A percentile compares a stretch with the other conserved stretches of the same genome.
phyloP scores from a whole-genome alignment of 371 early-diverging fungal genomes.

The Syncephalastrum sp. region DNA sequence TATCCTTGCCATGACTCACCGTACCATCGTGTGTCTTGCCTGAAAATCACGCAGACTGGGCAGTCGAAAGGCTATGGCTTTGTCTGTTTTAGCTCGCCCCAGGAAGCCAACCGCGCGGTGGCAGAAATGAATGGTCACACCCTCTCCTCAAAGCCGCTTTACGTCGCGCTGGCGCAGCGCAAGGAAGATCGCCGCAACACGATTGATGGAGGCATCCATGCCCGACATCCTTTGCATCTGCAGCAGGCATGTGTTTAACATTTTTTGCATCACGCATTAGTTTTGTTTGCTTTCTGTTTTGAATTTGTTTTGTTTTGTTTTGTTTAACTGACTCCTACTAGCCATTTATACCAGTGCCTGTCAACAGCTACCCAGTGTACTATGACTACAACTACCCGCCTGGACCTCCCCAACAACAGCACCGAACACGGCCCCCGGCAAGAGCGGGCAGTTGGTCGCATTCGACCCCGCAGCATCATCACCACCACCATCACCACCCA shows the following conservation, averaged over 20 bases:
- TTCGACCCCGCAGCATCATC: slow-evolving; percentile 2
- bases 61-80: slow-evolving; percentile 85
- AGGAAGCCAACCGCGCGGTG: slow-evolving; percentile 86
- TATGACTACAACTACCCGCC: slow-evolving; percentile 12
- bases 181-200: slow-evolving; percentile 91
- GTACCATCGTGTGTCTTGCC: too few relatives aligned
- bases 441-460: slow-evolving; percentile 1
- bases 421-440: slow-evolving; percentile 7
- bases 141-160: slow-evolving; percentile 88
- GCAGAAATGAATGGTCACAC: slow-evolving; percentile 87
- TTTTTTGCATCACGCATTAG: not conserved
- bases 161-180: slow-evolving; percentile 96
- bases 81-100: slow-evolving; percentile 85
- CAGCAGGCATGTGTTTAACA: slow-evolving; percentile 13
- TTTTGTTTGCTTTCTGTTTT: not conserved
- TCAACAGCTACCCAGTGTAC: slow-evolving; percentile 9
- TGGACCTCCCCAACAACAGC: slow-evolving; percentile 3
- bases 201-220: slow-evolving; percentile 74
- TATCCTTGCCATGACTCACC: too few relatives aligned
- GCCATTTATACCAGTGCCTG: slow-evolving; percentile 17
- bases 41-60: slow-evolving; percentile 33
- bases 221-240: slow-evolving; percentile 60
- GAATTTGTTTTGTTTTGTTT: not conserved
- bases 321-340: slow-evolving; percentile 3
- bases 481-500: not conserved